Percentiles rank a stretch among this genome's conserved stretches.
phyloP scores from a whole-genome alignment of 2,329 filamentous ascomycete species.

The Dothiorella sarmentorum region DNA sequence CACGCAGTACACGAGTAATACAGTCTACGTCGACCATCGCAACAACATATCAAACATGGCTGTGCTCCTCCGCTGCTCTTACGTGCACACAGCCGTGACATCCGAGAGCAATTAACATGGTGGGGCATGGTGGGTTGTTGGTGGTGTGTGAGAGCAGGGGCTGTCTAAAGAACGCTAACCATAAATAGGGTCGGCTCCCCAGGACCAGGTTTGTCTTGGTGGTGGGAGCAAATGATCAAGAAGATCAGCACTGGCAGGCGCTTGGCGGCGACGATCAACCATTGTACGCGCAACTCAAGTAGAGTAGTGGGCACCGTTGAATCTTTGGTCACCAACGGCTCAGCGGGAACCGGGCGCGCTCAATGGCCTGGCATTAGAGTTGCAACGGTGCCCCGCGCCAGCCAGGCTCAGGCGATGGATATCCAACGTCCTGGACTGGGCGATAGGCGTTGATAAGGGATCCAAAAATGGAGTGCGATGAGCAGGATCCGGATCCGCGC shows the following conservation, averaged over 20 bases:
- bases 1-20: too few species aligned
- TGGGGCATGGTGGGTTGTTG: not conserved
- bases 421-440: not conserved
- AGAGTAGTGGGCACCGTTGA: not conserved
- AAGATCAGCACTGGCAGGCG: not conserved
- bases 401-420: not conserved
- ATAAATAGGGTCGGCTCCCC: not conserved
- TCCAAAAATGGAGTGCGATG: not conserved
- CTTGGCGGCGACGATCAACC: conserved; percentile 4
- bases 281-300: conserved; percentile 1
- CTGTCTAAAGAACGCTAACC: not conserved
- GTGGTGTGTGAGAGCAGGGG: not conserved
- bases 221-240: conserved; percentile 2
- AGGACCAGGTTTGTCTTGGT: not conserved
- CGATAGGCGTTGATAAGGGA: conserved; percentile 10
- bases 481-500: conserved; percentile 13
- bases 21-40: too few species aligned
- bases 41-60: too few species aligned
- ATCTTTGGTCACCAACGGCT: not conserved
- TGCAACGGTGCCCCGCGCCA: not conserved
- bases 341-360: not conserved
- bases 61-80: too few species aligned
- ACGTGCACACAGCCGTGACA: too few species aligned
- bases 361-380: not conserved
- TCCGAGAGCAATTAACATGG: not conserved